These are phyloP conservation scores for Fusarium fujikuroi DNA, from an alignment of 2,329 filamentous ascomycete species.

Conservation along the genomic window DNA sequence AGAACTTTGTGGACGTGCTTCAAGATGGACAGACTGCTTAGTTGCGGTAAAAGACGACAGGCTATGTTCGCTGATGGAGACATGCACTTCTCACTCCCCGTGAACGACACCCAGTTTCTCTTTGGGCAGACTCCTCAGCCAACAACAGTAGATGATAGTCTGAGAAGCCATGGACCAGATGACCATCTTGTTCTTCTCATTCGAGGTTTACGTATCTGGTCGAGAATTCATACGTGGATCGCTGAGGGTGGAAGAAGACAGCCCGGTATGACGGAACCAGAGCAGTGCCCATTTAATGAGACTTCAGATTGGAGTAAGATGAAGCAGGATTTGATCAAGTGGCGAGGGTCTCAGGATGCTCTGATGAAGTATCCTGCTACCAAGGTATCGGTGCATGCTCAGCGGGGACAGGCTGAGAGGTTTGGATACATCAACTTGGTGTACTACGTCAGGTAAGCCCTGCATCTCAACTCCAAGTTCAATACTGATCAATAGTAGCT, in stretches of 20 bases:
- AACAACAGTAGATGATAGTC: neutral
- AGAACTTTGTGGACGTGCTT: conserved; percentile 41
- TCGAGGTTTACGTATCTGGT: conserved; percentile 39
- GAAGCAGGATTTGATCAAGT: conserved; percentile 31
- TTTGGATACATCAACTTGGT: conserved; percentile 43
- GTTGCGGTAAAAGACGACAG: conserved; percentile 38
- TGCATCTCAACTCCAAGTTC: rapidly evolving
- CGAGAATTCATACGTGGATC: conserved; percentile 38
- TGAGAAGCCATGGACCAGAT: conserved; percentile 7
- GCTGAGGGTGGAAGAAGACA: conserved; percentile 37
- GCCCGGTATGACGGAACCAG: conserved; percentile 35
- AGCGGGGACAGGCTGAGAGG: conserved; percentile 39
- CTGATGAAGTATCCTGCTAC: conserved; percentile 39
- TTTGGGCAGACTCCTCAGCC: conserved; percentile 15
- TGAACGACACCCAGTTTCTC: conserved; percentile 34
- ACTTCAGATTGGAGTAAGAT: conserved; percentile 36
- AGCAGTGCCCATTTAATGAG: conserved; percentile 35
- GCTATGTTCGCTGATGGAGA: conserved; percentile 35
- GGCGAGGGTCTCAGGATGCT: conserved; percentile 29
- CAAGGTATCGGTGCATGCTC: conserved; percentile 37
- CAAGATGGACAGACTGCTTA: conserved; percentile 38
- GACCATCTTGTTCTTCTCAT: conserved; percentile 31
- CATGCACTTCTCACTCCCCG: conserved; percentile 27
- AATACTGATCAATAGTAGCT: neutral
- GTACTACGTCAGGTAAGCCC: conserved; percentile 39